A percentile compares a stretch with the other conserved stretches of the same genome.
These are phyloP conservation scores for Anisodus acutangulus DNA, from an alignment of 257 asterid species.

Conservation along the genomic window DNA sequence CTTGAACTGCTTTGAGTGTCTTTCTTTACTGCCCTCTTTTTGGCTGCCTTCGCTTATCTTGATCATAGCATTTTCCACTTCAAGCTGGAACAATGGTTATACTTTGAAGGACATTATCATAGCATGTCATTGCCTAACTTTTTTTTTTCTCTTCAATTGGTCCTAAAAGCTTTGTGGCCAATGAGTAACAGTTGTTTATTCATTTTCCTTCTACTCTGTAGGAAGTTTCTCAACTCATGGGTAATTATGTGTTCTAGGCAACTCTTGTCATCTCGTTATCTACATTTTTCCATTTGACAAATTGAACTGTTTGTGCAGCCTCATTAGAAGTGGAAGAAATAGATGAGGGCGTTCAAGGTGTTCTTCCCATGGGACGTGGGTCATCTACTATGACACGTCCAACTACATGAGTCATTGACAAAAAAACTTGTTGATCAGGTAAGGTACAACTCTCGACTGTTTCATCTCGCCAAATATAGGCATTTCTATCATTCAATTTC, in stretches of 20 bases:
- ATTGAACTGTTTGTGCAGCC: conserved; percentile 44
- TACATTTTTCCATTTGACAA: neutral
- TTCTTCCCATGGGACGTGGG: conserved; percentile 90
- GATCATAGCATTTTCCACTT: neutral
- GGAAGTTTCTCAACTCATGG: neutral
- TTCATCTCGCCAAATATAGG: neutral
- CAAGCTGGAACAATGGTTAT: neutral
- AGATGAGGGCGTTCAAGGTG: conserved; percentile 60
- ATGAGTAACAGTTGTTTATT: neutral
- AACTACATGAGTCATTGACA: conserved; percentile 56
- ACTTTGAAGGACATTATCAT: too few relatives aligned
- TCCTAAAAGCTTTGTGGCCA: neutral
- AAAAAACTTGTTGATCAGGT: neutral
- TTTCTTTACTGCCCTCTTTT: neutral
- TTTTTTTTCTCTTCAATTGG: conserved; percentile 19
- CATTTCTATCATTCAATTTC: neutral
- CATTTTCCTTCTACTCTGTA: neutral
- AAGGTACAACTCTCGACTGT: conserved; percentile 12
- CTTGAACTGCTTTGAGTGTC: neutral
- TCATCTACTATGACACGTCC: conserved; percentile 94
- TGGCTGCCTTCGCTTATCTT: neutral
- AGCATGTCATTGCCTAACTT: neutral
- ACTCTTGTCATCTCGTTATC: neutral
- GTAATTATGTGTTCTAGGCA: conserved; percentile 7
- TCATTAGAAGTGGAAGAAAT: conserved; percentile 57